Evolutionary conservation across 768 basidiomycete species (phyloP).

Genomic region (Xerocomus potaroensis): DNA sequence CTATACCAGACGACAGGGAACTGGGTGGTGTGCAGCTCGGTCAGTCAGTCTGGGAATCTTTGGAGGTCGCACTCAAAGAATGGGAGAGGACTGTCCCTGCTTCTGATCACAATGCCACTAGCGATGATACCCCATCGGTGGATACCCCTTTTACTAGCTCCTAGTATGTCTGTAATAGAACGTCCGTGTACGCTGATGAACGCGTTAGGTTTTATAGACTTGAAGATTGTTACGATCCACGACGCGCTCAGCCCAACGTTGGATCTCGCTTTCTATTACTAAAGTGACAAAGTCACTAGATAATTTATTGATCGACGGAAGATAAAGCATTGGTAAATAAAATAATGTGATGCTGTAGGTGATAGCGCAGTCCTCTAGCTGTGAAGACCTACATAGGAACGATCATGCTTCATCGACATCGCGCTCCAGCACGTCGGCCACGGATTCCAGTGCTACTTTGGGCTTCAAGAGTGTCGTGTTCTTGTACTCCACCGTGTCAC

Average conservation of each 20-base stretch:
- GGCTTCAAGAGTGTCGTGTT: conserved; percentile 48
- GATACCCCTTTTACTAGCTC: conserved; percentile 17
- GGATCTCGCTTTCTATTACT: conserved; percentile 4
- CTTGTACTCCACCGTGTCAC: conserved; percentile 44
- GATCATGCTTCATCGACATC: conserved; percentile 17
- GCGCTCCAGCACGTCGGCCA: conserved; percentile 28
- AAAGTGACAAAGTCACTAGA: conserved; percentile 6
- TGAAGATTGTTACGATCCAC: not conserved
- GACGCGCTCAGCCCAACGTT: not conserved
- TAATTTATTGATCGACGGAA: conserved; percentile 24
- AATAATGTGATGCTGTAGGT: conserved; percentile 21
- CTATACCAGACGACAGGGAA: conserved; percentile 60
- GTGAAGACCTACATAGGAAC: not conserved
- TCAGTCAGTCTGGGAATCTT: conserved; percentile 71
- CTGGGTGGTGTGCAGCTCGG: conserved; percentile 68
- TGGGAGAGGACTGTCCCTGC: conserved; percentile 50
- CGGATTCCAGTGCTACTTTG: conserved; percentile 45
- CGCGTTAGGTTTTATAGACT: conserved; percentile 1
- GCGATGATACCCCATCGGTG: conserved; percentile 22
- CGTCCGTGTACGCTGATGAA: not conserved
- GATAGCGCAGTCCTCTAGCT: conserved; percentile 1
- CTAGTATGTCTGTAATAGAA: conserved; percentile 13
- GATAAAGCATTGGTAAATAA: conserved; percentile 20
- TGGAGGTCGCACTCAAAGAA: conserved; percentile 58
- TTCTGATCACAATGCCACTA: conserved; percentile 17